Percentiles rank a stretch among this genome's conserved stretches.
Evolutionary conservation across 495 filamentous ascomycete species (phyloP).

Genomic region (Penicillium diatomitis): DNA sequence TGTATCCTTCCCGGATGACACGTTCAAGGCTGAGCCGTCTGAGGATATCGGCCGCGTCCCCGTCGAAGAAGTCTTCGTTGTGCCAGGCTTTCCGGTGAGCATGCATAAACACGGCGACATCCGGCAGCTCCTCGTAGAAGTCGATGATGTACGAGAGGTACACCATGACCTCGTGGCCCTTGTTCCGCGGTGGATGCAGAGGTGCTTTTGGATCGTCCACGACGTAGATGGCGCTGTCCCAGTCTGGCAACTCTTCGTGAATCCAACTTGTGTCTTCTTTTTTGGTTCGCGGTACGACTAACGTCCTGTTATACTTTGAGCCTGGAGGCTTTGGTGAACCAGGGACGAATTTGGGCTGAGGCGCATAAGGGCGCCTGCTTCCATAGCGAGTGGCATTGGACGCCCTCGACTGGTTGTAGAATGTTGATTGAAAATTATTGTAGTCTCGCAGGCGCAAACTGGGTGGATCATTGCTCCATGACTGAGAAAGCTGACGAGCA

Average conservation of each 20-base stretch:
- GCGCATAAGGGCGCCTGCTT: conserved; percentile 19
- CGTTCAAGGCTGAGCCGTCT: conserved; percentile 43
- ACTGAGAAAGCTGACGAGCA: conserved; percentile 21
- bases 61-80: conserved; percentile 44
- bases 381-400: conserved; percentile 18
- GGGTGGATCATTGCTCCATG: conserved; percentile 29
- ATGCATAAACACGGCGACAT: conserved; percentile 63
- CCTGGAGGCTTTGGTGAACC: conserved; percentile 35
- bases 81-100: conserved; percentile 60
- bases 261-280: conserved; percentile 56
- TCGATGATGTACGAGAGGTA: conserved; percentile 68
- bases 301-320: conserved; percentile 34
- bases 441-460: conserved; percentile 28
- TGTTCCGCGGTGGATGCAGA: conserved; percentile 59
- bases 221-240: conserved; percentile 54
- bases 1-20: conserved; percentile 49
- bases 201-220: conserved; percentile 52
- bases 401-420: conserved; percentile 2
- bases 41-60: conserved; percentile 45
- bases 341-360: conserved; percentile 27
- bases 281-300: conserved; percentile 51
- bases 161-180: conserved; percentile 69
- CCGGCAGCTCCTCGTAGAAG: conserved; percentile 58
- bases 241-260: conserved; percentile 42
- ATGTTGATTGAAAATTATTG: conserved; percentile 7